Evolutionary conservation across 768 basidiomycete genomes (phyloP).

Genomic region (Lactifluus subvellereus): DNA sequence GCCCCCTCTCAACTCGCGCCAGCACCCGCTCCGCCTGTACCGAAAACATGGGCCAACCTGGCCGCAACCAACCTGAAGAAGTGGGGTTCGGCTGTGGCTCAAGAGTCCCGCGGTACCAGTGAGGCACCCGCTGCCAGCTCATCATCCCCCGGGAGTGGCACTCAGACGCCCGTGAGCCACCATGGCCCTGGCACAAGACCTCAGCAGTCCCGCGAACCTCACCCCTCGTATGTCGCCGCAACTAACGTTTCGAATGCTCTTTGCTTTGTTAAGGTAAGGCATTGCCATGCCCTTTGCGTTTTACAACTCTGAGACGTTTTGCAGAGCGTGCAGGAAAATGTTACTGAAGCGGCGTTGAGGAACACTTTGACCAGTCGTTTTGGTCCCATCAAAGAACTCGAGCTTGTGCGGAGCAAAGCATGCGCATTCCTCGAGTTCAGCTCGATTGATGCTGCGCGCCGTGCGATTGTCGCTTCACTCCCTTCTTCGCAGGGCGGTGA

Average conservation of each 20-base stretch:
- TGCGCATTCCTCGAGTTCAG: conserved; percentile 94
- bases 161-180: conserved; percentile 32
- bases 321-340: conserved; percentile 67
- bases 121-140: conserved; percentile 48
- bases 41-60: conserved; percentile 89
- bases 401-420: conserved; percentile 81
- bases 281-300: not conserved
- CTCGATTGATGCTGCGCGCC: conserved; percentile 69
- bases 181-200: conserved; percentile 32
- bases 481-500: conserved; percentile 71
- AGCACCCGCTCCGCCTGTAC: conserved; percentile 43
- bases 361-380: conserved; percentile 54
- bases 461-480: conserved; percentile 75
- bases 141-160: conserved; percentile 39
- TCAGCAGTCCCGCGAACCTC: conserved; percentile 37
- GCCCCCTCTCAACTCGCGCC: conserved; percentile 36
- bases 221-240: conserved; percentile 52
- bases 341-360: conserved; percentile 48
- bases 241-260: conserved; percentile 60
- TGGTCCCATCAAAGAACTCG: conserved; percentile 79
- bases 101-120: conserved; percentile 69
- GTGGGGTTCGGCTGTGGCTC: conserved; percentile 80
- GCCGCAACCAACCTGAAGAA: conserved; percentile 78
- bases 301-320: conserved; percentile 9
- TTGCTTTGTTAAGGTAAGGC: conserved; percentile 86